Evolutionary conservation across 2,329 filamentous ascomycete genomes (phyloP).

Genomic region (Colletotrichum orchidophilum): DNA sequence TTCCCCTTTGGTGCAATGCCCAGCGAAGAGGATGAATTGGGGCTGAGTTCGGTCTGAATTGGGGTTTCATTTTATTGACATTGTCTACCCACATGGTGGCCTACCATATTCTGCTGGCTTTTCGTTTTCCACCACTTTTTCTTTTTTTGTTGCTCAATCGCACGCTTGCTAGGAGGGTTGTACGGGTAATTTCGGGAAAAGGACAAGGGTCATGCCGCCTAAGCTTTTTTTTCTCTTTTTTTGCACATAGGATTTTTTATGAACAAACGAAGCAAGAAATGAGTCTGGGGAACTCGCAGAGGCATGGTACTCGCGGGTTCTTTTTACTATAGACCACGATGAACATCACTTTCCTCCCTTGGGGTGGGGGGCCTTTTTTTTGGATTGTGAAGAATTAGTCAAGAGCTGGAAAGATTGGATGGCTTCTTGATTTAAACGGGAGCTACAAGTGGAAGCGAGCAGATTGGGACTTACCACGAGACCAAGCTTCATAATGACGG

Average conservation of each 20-base stretch:
- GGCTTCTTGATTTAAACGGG: neutral
- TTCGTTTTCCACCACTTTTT: neutral
- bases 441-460: neutral
- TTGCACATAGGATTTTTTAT: constrained; percentile 21
- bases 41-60: neutral
- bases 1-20: neutral
- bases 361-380: no score
- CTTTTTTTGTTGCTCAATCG: neutral
- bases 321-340: neutral
- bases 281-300: neutral
- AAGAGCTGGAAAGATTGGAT: neutral
- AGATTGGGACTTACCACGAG: neutral
- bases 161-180: neutral
- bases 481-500: neutral
- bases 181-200: neutral
- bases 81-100: constrained; percentile 3
- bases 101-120: neutral
- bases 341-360: neutral
- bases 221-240: neutral
- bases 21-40: neutral
- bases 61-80: neutral
- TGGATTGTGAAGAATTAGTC: neutral
- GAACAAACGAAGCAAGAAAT: constrained; percentile 20
- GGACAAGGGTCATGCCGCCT: neutral
- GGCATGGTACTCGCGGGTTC: constrained; percentile 12